phyloP scores from a whole-genome alignment of 2,329 filamentous ascomycete species.

The Chalara sp. region DNA sequence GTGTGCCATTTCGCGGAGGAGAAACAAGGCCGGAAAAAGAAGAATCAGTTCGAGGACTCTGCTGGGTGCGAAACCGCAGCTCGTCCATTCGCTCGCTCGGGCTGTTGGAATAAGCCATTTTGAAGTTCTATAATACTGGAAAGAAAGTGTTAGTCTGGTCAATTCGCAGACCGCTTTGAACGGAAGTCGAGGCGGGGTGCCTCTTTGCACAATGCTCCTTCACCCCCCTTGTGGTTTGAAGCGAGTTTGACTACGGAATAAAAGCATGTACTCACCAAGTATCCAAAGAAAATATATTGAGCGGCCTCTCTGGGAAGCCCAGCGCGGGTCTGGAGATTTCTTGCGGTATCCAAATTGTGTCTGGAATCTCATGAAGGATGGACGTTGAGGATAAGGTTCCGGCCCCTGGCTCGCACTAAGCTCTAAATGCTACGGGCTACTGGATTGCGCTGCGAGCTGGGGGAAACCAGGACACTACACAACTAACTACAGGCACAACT shows the following conservation, averaged over 20 bases:
- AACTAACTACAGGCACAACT: too few relatives aligned
- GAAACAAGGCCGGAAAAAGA: slow-evolving; percentile 69
- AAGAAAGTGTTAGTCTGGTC: slow-evolving; percentile 11
- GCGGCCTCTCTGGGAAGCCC: neutral
- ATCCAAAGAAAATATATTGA: neutral
- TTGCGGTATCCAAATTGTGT: neutral
- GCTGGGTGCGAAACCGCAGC: slow-evolving; percentile 69
- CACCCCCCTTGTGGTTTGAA: neutral
- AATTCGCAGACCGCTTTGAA: neutral
- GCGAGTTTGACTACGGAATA: neutral
- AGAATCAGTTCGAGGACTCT: slow-evolving; percentile 70
- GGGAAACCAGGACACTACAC: too few relatives aligned
- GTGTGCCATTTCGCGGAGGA: slow-evolving; percentile 62
- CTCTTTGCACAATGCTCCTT: neutral
- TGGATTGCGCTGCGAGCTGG: too few relatives aligned
- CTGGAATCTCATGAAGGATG: neutral
- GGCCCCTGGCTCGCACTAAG: too few relatives aligned
- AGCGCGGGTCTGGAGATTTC: neutral
- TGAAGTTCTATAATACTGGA: slow-evolving; percentile 24
- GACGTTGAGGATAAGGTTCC: neutral
- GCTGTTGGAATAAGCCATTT: slow-evolving; percentile 59
- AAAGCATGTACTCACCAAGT: neutral
- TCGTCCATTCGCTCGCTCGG: slow-evolving; percentile 68
- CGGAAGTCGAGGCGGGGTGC: neutral
- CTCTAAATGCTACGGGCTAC: too few relatives aligned